phyloP scores from a whole-genome alignment of 2,329 filamentous ascomycete genomes.

The Aspergillus chevalieri region DNA sequence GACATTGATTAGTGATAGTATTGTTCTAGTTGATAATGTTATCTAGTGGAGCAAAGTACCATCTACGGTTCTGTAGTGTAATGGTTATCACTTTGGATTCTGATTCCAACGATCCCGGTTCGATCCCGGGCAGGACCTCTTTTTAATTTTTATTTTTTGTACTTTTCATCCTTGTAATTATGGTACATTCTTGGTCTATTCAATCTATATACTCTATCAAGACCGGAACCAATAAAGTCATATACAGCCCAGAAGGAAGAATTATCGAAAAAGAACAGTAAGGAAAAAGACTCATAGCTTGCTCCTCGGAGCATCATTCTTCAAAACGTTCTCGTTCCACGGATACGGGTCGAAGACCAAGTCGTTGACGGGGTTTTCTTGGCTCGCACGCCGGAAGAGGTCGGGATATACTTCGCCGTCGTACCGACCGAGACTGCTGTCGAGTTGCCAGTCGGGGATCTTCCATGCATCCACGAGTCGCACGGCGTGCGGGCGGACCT shows the following conservation, averaged over 20 bases:
- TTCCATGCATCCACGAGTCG: constrained; percentile 67
- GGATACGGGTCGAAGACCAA: constrained; percentile 69
- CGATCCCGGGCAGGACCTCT: constrained; percentile 1
- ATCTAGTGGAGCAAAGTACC: too few relatives aligned
- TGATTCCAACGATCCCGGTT: constrained; percentile 2
- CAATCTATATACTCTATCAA: too few relatives aligned
- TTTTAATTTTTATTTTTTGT: background rate
- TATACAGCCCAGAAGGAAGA: too few relatives aligned
- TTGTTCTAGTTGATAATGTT: background rate
- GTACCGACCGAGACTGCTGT: constrained; percentile 62
- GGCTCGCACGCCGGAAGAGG: constrained; percentile 64
- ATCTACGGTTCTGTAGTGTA: constrained; percentile 1
- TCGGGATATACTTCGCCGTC: constrained; percentile 75
- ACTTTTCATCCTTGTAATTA: too few relatives aligned
- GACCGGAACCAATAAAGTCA: too few relatives aligned
- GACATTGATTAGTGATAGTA: background rate
- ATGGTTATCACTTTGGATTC: constrained; percentile 2
- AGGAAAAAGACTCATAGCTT: constrained; percentile 27
- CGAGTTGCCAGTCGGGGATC: constrained; percentile 72
- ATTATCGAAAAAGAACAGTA: background rate
- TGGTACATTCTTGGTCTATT: too few relatives aligned
- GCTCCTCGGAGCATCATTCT: constrained; percentile 39
- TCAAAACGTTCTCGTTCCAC: constrained; percentile 55
- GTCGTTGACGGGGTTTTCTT: constrained; percentile 67
- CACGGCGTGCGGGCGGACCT: constrained; percentile 68